Conservation (phyloP, 108 stramenopile species). For the Skeletonema grethae region DNA sequence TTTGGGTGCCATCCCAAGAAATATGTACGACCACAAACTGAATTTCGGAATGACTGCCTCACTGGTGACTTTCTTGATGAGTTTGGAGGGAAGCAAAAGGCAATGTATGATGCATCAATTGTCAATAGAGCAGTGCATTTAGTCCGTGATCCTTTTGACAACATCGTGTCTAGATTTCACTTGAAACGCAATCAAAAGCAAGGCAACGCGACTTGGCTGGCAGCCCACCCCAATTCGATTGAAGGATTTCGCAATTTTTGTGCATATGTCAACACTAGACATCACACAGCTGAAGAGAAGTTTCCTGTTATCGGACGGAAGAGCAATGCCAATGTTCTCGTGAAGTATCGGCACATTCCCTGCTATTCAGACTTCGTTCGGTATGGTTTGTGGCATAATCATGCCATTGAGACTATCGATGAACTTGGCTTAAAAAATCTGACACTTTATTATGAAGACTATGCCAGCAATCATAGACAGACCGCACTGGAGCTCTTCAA, state of each 20-base stretch:
- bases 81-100: slow-evolving; percentile 13
- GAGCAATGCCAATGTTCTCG: neutral
- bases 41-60: slow-evolving; percentile 32
- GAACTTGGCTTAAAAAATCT: slow-evolving; percentile 55
- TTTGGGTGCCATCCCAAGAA: neutral
- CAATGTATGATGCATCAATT: slow-evolving; percentile 26
- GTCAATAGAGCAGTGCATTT: slow-evolving; percentile 45
- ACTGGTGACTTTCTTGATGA: neutral
- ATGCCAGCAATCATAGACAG: slow-evolving; percentile 42
- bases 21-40: slow-evolving; percentile 32
- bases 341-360: slow-evolving; percentile 35
- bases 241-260: slow-evolving; percentile 56
- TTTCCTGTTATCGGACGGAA: neutral
- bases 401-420: slow-evolving; percentile 44
- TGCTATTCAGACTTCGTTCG: slow-evolving; percentile 48
- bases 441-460: slow-evolving; percentile 79
- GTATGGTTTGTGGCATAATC: slow-evolving; percentile 49
- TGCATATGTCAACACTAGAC: slow-evolving; percentile 32
- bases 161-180: slow-evolving; percentile 51
- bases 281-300: slow-evolving; percentile 24
- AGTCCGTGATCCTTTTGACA: slow-evolving; percentile 48
- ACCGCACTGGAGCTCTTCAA: slow-evolving; percentile 50
- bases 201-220: slow-evolving; percentile 30
- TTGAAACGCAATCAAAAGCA: slow-evolving; percentile 30
- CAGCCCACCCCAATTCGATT: slow-evolving; percentile 32